phyloP scores from a whole-genome alignment of 345 rosid species.

The Eucalyptus albens region DNA sequence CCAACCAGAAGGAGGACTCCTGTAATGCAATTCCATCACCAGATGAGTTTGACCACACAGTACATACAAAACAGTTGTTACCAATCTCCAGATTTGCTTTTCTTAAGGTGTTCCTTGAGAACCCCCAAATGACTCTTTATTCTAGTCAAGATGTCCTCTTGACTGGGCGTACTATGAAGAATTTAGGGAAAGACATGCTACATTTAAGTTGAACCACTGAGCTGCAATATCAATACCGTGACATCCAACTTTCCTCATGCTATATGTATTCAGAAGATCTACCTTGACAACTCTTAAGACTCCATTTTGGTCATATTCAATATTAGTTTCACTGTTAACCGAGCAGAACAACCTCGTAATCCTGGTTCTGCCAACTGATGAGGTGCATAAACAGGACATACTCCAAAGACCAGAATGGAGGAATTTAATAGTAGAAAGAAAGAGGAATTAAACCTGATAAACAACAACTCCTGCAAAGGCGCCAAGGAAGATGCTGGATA shows the following conservation, averaged over 20 bases:
- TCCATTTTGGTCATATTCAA: not conserved
- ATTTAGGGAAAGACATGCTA: not conserved
- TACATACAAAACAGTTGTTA: not conserved
- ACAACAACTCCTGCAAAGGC: constrained; percentile 74
- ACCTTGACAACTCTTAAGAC: not conserved
- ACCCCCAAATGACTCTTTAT: not conserved
- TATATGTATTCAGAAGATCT: not conserved
- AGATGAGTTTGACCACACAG: not conserved
- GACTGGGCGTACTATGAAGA: not conserved
- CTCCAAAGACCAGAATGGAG: not conserved
- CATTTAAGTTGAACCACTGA: not conserved
- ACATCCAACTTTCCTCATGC: not conserved
- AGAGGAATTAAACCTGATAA: constrained; percentile 43
- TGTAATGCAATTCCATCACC: constrained; percentile 31
- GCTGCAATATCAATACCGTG: not conserved
- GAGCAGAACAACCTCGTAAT: not conserved
- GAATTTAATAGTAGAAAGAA: not conserved
- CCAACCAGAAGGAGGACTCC: constrained; percentile 81
- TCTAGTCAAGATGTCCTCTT: not conserved
- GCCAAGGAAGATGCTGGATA: constrained; percentile 76
- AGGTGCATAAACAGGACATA: not conserved
- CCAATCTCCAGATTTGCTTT: not conserved
- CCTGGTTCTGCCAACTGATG: not conserved
- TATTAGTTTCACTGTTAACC: not conserved
- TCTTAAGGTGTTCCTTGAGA: not conserved